Evolutionary conservation across 106 monocot genomes (phyloP), one percentile per base, ranked within the genome.

Genomic region (Agapanthus africanus): DNA sequence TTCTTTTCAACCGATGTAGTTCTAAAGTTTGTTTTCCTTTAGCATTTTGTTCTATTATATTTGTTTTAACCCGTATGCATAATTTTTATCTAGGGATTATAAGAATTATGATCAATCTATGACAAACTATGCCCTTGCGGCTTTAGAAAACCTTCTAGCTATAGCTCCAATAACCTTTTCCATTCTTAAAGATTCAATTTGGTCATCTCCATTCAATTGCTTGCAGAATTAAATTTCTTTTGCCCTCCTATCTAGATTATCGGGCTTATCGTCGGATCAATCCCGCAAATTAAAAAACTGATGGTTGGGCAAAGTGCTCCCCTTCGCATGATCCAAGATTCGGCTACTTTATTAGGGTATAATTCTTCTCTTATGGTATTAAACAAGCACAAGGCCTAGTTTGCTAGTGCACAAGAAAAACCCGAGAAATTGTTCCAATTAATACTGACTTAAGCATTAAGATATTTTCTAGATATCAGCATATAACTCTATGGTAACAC

Each of bases 271-370:
- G 59, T 90, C 61, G 90, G 90, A 56, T 67, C 79, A 16, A 70
- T 86, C 10, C 73, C 86, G 44, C 78, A 57, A 59, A 51, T 86
- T 22, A 83, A 81, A 67, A 80, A 81, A 40, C 18, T 66, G 31
- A 10, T 90, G 16, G 79, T 90, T 19, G 86, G 81, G 9, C 86
- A 87, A 71, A 32, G 23, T 62, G 90, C 90, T 74, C 90, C 90
- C 69, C 86, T 90, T 66, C 90, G 69, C 13, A 71, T 81, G 26
- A 79, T 90, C 40, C 81, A 86, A 66, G 83, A 83, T 9, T 79
- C 90, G 26, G 79, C 83, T 61, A 54, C 67, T 64, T 37, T 86
- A 34, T 41, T 90, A 65, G 77, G 83, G 90, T 90, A 90, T 37
- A 37, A 25, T 31, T 54, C 22, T 54, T 54, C 52, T 54, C 52